Conservation (phyloP, 2,329 filamentous ascomycete species). For the Akanthomyces uredinophilus region DNA sequence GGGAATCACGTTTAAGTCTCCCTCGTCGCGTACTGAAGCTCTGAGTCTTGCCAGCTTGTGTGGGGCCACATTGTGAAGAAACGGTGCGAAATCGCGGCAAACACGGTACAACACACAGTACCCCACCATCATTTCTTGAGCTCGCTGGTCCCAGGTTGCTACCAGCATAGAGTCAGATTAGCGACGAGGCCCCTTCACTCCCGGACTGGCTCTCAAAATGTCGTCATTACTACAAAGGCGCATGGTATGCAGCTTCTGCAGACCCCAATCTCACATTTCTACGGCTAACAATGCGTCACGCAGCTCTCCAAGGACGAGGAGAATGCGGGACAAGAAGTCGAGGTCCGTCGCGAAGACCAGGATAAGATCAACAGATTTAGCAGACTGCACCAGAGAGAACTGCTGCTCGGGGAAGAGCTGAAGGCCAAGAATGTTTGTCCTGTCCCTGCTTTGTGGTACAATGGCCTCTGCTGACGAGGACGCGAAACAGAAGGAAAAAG, state of each 20-base stretch:
- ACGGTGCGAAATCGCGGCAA: background rate
- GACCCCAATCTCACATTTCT: background rate
- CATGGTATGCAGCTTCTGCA: slow-evolving; percentile 43
- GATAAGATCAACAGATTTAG: slow-evolving; percentile 99
- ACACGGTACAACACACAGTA: slow-evolving; percentile 8
- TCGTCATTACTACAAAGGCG: slow-evolving; percentile 51
- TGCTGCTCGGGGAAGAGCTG: slow-evolving; percentile 72
- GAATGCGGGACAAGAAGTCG: slow-evolving; percentile 74
- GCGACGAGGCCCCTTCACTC: background rate
- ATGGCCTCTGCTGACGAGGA: slow-evolving; percentile 20
- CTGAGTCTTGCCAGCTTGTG: slow-evolving; percentile 3
- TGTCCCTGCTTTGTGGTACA: background rate
- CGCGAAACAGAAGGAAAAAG: slow-evolving; percentile 80
- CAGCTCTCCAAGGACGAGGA: slow-evolving; percentile 95
- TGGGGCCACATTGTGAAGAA: slow-evolving; percentile 2
- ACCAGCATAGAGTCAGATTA: background rate
- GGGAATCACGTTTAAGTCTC: background rate
- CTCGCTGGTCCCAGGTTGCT: background rate
- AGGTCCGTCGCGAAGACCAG: slow-evolving; percentile 94
- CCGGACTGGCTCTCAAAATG: slow-evolving; percentile 23
- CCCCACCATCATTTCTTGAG: slow-evolving; percentile 15
- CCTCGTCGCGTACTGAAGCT: slow-evolving; percentile 1
- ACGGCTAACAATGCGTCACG: slow-evolving; percentile 16
- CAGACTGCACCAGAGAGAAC: slow-evolving; percentile 82
- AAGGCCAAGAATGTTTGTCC: slow-evolving; percentile 64